Evolutionary conservation across 2,329 filamentous ascomycete species (phyloP).

Genomic region (Aspergillus jensenii): DNA sequence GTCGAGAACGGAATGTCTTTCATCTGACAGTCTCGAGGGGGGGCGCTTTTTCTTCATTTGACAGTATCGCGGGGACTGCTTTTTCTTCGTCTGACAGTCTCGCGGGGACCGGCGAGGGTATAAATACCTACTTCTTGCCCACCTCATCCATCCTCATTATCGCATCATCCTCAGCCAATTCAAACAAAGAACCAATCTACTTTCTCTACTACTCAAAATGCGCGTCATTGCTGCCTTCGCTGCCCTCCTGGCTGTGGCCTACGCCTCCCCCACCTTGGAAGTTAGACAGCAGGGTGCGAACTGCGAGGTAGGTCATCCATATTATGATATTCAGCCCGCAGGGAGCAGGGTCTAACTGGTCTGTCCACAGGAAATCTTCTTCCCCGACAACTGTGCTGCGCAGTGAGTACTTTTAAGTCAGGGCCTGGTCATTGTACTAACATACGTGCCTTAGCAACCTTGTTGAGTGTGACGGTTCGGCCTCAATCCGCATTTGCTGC

Average conservation of each 20-base stretch:
- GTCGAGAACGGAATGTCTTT: neutral
- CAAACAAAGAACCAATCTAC: neutral
- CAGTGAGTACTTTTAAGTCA: neutral
- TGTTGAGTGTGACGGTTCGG: slow-evolving; percentile 8
- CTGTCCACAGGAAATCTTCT: slow-evolving; percentile 2
- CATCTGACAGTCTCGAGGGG: too few relatives aligned
- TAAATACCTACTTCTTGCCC: neutral
- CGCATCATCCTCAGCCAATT: neutral
- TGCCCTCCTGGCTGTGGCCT: slow-evolving; percentile 10
- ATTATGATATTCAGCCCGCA: neutral
- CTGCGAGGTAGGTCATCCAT: slow-evolving; percentile 1
- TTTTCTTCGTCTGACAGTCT: neutral
- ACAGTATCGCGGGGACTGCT: too few relatives aligned
- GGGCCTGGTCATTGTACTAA: neutral
- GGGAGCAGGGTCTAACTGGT: neutral
- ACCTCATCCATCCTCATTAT: neutral
- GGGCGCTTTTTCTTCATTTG: too few relatives aligned
- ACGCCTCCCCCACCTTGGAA: slow-evolving; percentile 10
- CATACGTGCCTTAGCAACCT: slow-evolving; percentile 1
- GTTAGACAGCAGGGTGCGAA: slow-evolving; percentile 13
- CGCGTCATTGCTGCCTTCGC: slow-evolving; percentile 8
- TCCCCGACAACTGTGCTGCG: slow-evolving; percentile 1
- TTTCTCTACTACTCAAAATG: slow-evolving; percentile 2
- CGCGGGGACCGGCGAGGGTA: neutral
- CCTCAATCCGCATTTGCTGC: slow-evolving; percentile 8